These are phyloP conservation scores for Dryadomyces quercivorus DNA, from an alignment of 2,329 filamentous ascomycete genomes.

Conservation along the genomic window DNA sequence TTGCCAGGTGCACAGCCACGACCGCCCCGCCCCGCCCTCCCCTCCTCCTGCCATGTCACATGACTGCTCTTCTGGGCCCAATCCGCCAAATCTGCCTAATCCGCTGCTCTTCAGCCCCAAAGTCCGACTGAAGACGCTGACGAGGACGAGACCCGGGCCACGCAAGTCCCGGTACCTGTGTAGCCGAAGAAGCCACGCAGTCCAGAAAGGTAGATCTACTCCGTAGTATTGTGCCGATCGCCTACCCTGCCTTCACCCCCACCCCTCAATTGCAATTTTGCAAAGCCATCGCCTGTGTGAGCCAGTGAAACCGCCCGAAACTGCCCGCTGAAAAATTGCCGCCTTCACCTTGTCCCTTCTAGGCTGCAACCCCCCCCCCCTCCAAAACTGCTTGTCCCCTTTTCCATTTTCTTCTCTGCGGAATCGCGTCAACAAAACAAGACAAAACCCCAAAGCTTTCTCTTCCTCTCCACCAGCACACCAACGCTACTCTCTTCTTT, in stretches of 20 bases:
- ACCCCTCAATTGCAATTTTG: neutral
- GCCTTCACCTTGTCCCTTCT: constrained; percentile 3
- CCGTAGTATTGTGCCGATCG: no score
- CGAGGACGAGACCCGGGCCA: no score
- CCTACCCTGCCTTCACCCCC: neutral
- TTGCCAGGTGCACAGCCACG: neutral
- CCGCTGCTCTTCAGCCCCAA: no score
- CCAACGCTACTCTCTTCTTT: neutral
- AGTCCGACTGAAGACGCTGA: no score
- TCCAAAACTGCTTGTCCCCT: constrained; percentile 3
- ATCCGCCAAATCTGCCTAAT: neutral
- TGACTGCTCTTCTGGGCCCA: neutral
- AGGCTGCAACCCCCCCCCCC: constrained; percentile 1
- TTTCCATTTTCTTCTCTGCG: constrained; percentile 2
- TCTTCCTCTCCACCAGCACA: neutral
- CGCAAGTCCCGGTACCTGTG: neutral
- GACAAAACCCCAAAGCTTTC: neutral
- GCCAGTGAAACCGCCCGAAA: constrained; percentile 5
- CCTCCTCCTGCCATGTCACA: neutral
- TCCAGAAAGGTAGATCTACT: no score
- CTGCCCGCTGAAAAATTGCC: constrained; percentile 4
- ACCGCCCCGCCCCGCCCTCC: no score
- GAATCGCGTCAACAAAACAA: constrained; percentile 3
- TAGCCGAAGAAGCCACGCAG: neutral
- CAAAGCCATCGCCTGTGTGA: neutral